phyloP scores from a whole-genome alignment of 169 alveolate species.

The Eimeria sp. region DNA sequence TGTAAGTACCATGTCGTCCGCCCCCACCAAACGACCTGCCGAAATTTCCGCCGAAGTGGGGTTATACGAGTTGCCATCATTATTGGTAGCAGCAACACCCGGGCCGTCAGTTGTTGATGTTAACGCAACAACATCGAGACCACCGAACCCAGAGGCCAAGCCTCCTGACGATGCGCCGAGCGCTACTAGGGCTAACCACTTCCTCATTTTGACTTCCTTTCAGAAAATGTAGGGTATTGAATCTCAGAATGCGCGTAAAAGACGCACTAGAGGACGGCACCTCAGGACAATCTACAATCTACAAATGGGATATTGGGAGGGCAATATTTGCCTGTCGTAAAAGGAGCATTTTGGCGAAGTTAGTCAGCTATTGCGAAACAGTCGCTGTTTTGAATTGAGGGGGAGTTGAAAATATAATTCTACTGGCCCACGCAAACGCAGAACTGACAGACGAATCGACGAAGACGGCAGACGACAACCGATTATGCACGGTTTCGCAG shows the following conservation, averaged over 20 bases:
- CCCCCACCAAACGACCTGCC: background rate
- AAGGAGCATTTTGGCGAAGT: background rate
- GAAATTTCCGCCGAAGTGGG: background rate
- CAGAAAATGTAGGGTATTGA: background rate
- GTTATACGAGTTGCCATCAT: background rate
- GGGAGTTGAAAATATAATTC: background rate
- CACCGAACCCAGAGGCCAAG: background rate
- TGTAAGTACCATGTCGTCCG: background rate
- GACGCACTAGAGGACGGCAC: background rate
- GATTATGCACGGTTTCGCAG: background rate
- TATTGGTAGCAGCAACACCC: background rate
- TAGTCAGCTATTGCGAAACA: background rate
- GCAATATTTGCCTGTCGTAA: background rate
- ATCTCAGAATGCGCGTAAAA: background rate
- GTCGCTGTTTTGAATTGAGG: background rate
- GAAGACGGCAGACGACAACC: background rate
- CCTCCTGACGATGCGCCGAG: background rate
- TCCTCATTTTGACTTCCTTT: background rate
- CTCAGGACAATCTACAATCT: background rate
- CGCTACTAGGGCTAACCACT: background rate
- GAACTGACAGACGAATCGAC: background rate
- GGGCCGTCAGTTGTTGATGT: background rate
- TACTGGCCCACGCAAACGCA: background rate
- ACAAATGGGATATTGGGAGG: background rate
- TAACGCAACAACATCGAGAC: background rate